Percentiles rank a stretch among this genome's conserved stretches.
Conservation (phyloP, 345 rosid species). For the Heritiera fomes region DNA sequence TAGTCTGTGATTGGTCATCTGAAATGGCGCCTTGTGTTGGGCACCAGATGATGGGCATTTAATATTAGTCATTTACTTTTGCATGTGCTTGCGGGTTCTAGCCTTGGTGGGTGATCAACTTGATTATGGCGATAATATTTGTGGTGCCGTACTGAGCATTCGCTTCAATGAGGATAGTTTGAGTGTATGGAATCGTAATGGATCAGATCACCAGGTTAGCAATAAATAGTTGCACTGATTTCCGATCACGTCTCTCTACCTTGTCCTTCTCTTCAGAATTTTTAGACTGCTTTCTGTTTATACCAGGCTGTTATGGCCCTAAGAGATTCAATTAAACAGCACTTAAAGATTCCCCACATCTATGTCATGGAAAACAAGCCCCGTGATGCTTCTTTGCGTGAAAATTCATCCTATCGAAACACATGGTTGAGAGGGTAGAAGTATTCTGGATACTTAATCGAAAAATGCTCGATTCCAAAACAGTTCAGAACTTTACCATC, state of each 20-base stretch:
- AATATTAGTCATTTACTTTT: background rate
- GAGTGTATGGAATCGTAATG: constrained; percentile 91
- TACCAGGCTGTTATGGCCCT: constrained; percentile 88
- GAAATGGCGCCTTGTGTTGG: background rate
- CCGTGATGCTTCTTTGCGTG: constrained; percentile 87
- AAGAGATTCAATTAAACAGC: constrained; percentile 82
- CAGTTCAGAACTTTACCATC: background rate
- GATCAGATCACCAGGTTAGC: constrained; percentile 86
- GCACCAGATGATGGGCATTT: background rate
- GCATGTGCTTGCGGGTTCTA: constrained; percentile 59
- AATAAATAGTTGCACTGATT: background rate
- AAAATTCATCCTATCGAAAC: constrained; percentile 88
- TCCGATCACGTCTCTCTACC: background rate
- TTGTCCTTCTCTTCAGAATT: background rate
- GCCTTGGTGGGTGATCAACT: constrained; percentile 92
- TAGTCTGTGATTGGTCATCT: background rate
- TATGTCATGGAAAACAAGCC: constrained; percentile 97
- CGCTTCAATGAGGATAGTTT: constrained; percentile 90
- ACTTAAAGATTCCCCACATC: constrained; percentile 80
- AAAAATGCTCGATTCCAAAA: background rate
- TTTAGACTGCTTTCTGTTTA: background rate
- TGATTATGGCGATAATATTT: constrained; percentile 72
- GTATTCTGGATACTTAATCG: background rate
- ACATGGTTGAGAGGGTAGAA: constrained; percentile 90
- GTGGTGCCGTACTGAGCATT: constrained; percentile 95